Base-by-base conservation (phyloP, 805 yeast species). In the Saturnispora besseyi region DNA sequence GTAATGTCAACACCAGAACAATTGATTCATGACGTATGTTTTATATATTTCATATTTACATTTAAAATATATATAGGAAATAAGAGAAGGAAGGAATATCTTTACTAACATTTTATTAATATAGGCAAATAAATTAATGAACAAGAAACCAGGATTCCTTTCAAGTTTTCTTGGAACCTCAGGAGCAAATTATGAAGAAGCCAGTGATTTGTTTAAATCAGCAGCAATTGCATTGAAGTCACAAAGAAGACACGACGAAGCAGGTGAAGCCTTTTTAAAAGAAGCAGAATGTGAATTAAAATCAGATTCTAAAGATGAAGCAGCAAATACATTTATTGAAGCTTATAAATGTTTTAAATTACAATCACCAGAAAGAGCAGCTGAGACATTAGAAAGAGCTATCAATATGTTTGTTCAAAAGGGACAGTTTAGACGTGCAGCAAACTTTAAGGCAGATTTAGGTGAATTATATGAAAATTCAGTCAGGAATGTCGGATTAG, bases 341-440 rank as follows among this genome's bases (percentile, higher is more conserved):
- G 96, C 96, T 0, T 93, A 79, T 71, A 93, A 93, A 62, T 79
- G 90, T 33, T 93, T 77, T 68, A 82, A 84, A 59, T 74, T 79
- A 41, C 84, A 81, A 49, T 81, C 84, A 33, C 93, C 89, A 3
- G 72, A 70, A 10, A 85, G 79, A 47, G 95, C 95, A 8, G 96
- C 89, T 4, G 76, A 82, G 47, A 80, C 87, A 5, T 72, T 93
- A 54, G 76, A 77, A 51, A 77, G 76, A 58, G 96, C 98, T 0
- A 82, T 91, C 53, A 82, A 79, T 54, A 75, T 87, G 62, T 91
- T 90, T 66, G 88, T 96, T 1, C 75, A 80, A 54, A 81, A 87
- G 58, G 99, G 99, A 11, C 96, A 91, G 65, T 93, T 93, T 69
- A 81, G 99, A 64, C 76, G 98, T 65, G 96, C 96, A 24, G 99